Percentiles rank a stretch among this genome's conserved stretches.
These are phyloP conservation scores for Komagataella ulmi DNA, from an alignment of 805 yeast genomes.

Conservation along the genomic window DNA sequence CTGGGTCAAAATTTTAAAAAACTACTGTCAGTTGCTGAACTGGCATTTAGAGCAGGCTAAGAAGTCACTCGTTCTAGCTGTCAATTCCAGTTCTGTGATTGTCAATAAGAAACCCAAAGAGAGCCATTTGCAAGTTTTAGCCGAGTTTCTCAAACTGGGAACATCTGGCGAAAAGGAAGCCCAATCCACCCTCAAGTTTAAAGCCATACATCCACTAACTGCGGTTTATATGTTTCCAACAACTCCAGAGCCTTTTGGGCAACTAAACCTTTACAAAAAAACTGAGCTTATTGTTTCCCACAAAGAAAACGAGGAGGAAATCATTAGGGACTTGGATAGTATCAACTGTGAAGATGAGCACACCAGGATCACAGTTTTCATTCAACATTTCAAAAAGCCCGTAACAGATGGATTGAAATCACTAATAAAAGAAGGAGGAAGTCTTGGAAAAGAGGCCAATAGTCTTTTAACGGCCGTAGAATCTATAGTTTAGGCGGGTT, in stretches of 20 bases:
- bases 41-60: slow-evolving; percentile 38
- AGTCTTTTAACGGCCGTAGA: slow-evolving; percentile 10
- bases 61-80: slow-evolving; percentile 13
- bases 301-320: slow-evolving; percentile 10
- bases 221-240: slow-evolving; percentile 37
- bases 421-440: slow-evolving; percentile 60
- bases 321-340: slow-evolving; percentile 22
- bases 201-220: slow-evolving; percentile 32
- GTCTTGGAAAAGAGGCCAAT: slow-evolving; percentile 39
- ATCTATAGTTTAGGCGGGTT: not conserved
- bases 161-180: slow-evolving; percentile 6
- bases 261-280: slow-evolving; percentile 43
- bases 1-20: slow-evolving; percentile 57
- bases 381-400: slow-evolving; percentile 36
- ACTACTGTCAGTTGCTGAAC: slow-evolving; percentile 57
- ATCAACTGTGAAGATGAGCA: slow-evolving; percentile 47
- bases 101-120: slow-evolving; percentile 21
- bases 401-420: slow-evolving; percentile 35
- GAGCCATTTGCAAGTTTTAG: slow-evolving; percentile 27
- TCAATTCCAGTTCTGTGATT: slow-evolving; percentile 12
- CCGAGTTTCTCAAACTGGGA: slow-evolving; percentile 12
- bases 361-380: slow-evolving; percentile 39
- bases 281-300: slow-evolving; percentile 11
- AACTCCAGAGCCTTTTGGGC: slow-evolving; percentile 50
- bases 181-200: slow-evolving; percentile 4